Conservation (phyloP, 257 asterid genomes). For the Penstemon newberryi region DNA sequence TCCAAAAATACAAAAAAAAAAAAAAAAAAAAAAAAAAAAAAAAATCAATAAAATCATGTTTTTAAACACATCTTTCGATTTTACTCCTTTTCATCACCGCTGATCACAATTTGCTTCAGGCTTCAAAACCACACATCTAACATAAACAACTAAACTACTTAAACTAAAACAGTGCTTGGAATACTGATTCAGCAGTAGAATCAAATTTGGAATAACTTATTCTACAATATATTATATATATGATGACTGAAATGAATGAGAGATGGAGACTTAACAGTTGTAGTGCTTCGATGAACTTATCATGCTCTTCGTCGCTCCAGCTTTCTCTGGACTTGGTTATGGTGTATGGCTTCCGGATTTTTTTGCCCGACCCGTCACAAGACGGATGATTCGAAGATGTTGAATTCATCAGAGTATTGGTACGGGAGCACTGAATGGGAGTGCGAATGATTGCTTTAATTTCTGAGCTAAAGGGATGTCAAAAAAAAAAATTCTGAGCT, state of each 20-base stretch:
- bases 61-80: neutral
- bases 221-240: neutral
- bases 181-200: neutral
- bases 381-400: conserved; percentile 40
- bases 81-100: neutral
- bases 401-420: conserved; percentile 39
- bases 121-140: too few relatives aligned
- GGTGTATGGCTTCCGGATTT: conserved; percentile 80
- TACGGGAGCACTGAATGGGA: too few relatives aligned
- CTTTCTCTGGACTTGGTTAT: conserved; percentile 88
- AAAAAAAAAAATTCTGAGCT: too few relatives aligned
- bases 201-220: too few relatives aligned
- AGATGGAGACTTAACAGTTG: conserved; percentile 58
- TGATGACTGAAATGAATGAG: neutral
- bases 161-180: neutral
- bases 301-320: conserved; percentile 94
- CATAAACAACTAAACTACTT: neutral
- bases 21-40: neutral
- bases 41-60: conserved; percentile 14
- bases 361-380: conserved; percentile 54
- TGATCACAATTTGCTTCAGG: neutral
- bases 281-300: conserved; percentile 88
- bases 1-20: neutral
- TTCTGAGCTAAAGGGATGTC: too few relatives aligned
- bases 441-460: too few relatives aligned